These are phyloP conservation scores for Sporobolomyces phaffii DNA, from an alignment of 768 basidiomycete species.

Conservation along the genomic window DNA sequence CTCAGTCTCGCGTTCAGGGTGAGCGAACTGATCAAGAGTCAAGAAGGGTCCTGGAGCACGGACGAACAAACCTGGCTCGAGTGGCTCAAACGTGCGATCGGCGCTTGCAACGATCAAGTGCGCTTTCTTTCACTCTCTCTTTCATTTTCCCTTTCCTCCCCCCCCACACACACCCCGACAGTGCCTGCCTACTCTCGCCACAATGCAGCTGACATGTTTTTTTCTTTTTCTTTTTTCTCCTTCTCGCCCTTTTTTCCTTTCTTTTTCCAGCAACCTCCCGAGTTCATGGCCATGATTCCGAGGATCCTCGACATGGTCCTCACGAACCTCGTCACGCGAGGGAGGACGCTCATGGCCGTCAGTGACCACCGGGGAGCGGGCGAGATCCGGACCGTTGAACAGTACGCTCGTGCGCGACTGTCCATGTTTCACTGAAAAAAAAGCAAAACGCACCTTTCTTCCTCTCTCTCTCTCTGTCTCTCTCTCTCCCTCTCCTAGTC, in stretches of 20 bases:
- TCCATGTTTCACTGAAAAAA: conserved; percentile 6
- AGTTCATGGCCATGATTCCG: conserved; percentile 8
- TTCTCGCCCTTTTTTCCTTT: neutral
- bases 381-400: conserved; percentile 23
- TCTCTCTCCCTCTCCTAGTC: too few relatives aligned
- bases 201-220: too few relatives aligned
- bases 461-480: neutral
- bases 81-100: conserved; percentile 22
- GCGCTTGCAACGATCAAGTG: conserved; percentile 29
- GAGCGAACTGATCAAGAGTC: neutral
- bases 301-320: conserved; percentile 23
- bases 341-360: neutral
- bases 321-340: conserved; percentile 12
- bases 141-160: neutral
- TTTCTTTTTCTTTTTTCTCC: too few relatives aligned
- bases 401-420: conserved; percentile 23
- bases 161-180: too few relatives aligned
- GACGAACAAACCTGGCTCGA: conserved; percentile 9
- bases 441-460: too few relatives aligned
- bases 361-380: conserved; percentile 9
- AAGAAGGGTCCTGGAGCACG: neutral
- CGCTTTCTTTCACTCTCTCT: neutral
- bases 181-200: too few relatives aligned
- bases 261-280: conserved; percentile 26
- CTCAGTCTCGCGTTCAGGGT: conserved; percentile 31